These are phyloP conservation scores for Paramecium pentaurelia DNA, from an alignment of 73 alveolate species.

Conservation along the genomic window DNA sequence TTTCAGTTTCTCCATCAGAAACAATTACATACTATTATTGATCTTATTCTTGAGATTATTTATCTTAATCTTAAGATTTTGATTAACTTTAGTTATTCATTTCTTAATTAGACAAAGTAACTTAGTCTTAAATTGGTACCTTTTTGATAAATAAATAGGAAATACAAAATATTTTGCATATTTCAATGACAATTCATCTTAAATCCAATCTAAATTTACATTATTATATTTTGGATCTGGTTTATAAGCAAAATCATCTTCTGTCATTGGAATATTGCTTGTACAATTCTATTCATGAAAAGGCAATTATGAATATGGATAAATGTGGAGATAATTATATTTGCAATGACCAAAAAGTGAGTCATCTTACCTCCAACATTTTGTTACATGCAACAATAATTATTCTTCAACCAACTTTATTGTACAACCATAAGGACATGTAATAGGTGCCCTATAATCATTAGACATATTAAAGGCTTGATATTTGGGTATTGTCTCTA, in stretches of 20 bases:
- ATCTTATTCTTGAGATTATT: neutral
- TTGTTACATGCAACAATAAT: neutral
- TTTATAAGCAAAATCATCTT: neutral
- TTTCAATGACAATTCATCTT: neutral
- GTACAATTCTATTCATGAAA: neutral
- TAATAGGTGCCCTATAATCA: neutral
- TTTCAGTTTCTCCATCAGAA: neutral
- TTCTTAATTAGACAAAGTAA: neutral
- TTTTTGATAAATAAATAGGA: neutral
- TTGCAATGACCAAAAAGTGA: conserved; percentile 4
- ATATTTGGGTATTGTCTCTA: neutral
- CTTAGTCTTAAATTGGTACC: neutral
- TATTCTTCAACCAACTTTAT: neutral
- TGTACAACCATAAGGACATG: neutral
- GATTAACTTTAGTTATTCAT: neutral
- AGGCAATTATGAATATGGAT: neutral
- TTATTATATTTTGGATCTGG: neutral
- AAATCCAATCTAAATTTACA: neutral
- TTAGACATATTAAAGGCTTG: neutral
- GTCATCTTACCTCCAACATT: neutral
- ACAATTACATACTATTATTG: neutral
- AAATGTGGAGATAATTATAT: neutral
- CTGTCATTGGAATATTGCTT: neutral
- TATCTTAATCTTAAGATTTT: neutral
- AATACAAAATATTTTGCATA: neutral